phyloP scores from a whole-genome alignment of 2,329 filamentous ascomycete species.

The Venturia aucupariae region DNA sequence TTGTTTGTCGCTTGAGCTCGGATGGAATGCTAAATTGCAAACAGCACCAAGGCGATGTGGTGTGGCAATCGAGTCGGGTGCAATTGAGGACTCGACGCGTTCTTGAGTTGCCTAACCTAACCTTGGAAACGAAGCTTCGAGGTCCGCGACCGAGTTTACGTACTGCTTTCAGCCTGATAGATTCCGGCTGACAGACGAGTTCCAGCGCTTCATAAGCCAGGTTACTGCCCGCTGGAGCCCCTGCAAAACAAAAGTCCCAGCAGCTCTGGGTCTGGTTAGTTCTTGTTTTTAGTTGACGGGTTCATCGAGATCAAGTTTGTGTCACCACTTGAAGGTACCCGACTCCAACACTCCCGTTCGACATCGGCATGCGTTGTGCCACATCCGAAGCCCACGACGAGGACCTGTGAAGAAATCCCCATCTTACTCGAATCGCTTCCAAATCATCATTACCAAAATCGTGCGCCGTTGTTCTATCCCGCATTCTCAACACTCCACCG shows the following conservation, averaged over 20 bases:
- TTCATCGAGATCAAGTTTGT: background rate
- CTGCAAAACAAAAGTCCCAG: background rate
- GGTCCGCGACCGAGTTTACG: background rate
- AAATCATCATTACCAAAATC: background rate
- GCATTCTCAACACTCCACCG: background rate
- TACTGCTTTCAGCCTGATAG: conserved; percentile 4
- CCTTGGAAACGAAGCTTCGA: background rate
- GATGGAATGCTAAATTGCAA: background rate
- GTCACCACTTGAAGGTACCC: background rate
- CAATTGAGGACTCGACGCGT: background rate
- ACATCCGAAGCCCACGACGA: conserved; percentile 4
- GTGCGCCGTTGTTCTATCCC: background rate
- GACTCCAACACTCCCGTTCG: background rate
- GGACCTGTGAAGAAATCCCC: background rate
- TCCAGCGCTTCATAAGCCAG: background rate
- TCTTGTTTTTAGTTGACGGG: background rate
- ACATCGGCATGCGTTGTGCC: background rate
- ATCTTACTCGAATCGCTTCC: background rate
- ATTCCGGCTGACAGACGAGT: background rate
- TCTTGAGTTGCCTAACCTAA: background rate
- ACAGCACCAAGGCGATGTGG: background rate
- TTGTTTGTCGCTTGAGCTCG: background rate
- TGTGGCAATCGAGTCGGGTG: background rate
- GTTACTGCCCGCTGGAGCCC: background rate
- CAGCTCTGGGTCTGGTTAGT: background rate